Evolutionary conservation across 495 filamentous ascomycete genomes (phyloP).

Genomic region (Neurospora intermedia): DNA sequence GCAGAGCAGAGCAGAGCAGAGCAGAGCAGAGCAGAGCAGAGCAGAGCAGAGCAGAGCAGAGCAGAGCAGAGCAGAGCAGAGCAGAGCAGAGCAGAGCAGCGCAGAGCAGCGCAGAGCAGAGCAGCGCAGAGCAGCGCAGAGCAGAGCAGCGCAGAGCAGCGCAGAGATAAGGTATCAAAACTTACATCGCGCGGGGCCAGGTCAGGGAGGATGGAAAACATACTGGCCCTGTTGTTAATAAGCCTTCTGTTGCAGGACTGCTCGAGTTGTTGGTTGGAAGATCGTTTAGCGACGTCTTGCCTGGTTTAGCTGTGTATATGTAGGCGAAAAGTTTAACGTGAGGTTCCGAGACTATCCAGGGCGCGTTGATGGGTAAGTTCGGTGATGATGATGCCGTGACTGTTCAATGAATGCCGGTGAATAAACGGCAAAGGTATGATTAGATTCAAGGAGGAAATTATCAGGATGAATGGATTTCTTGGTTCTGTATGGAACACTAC

Average conservation of each 20-base stretch:
- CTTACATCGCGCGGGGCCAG: conserved; percentile 63
- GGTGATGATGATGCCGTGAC: not conserved
- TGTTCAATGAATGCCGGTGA: too few species aligned
- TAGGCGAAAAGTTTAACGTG: not conserved
- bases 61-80: not conserved
- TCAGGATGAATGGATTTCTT: not conserved
- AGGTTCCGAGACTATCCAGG: not conserved
- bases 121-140: not conserved
- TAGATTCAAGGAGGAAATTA: not conserved
- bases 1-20: not conserved
- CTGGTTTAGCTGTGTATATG: conserved; percentile 1
- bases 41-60: not conserved
- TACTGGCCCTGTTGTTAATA: conserved; percentile 19
- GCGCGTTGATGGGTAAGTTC: not conserved
- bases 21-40: not conserved
- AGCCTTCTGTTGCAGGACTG: not conserved
- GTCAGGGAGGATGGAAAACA: conserved; percentile 61
- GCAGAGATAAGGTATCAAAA: conserved; percentile 1
- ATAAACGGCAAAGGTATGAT: not conserved
- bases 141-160: too few species aligned
- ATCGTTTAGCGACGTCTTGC: not conserved
- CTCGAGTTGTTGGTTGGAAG: not conserved
- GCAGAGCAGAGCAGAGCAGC: too few species aligned
- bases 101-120: not conserved
- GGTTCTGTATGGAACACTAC: not conserved